These are phyloP conservation scores for Saccharomyces hybrid DNA, from an alignment of 1,139 yeast species.

Conservation along the genomic window DNA sequence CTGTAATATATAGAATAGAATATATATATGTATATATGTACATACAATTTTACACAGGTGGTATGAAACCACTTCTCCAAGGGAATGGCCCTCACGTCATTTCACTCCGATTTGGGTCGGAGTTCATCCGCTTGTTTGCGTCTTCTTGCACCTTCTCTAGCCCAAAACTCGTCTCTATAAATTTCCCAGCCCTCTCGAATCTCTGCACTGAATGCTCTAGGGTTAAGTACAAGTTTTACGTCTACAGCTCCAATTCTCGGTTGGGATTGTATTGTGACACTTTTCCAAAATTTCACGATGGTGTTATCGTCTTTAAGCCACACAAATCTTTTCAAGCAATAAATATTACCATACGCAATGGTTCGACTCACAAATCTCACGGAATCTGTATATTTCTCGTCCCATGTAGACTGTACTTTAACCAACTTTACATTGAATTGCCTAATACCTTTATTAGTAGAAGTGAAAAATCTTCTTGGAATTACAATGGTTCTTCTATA, in stretches of 20 bases:
- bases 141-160: conserved; percentile 69
- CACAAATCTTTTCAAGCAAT: conserved; percentile 13
- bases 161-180: conserved; percentile 90
- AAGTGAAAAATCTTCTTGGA: conserved; percentile 68
- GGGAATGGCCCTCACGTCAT: neutral
- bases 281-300: conserved; percentile 31
- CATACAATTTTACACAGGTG: neutral
- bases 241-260: conserved; percentile 44
- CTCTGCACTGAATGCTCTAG: conserved; percentile 74
- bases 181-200: conserved; percentile 93
- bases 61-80: neutral
- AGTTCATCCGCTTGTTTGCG: conserved; percentile 39
- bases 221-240: conserved; percentile 64
- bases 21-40: neutral
- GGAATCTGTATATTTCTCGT: conserved; percentile 45
- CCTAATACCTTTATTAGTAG: conserved; percentile 80
- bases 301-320: conserved; percentile 13
- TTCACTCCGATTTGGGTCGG: neutral
- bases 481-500: conserved; percentile 75
- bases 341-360: conserved; percentile 23
- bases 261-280: conserved; percentile 34
- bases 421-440: conserved; percentile 75
- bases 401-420: conserved; percentile 53
- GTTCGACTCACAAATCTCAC: conserved; percentile 29
- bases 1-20: neutral